Evolutionary conservation across 2,329 filamentous ascomycete genomes (phyloP), one percentile per base, ranked within the genome.

Genomic region (Colletotrichum ledebouriae): DNA sequence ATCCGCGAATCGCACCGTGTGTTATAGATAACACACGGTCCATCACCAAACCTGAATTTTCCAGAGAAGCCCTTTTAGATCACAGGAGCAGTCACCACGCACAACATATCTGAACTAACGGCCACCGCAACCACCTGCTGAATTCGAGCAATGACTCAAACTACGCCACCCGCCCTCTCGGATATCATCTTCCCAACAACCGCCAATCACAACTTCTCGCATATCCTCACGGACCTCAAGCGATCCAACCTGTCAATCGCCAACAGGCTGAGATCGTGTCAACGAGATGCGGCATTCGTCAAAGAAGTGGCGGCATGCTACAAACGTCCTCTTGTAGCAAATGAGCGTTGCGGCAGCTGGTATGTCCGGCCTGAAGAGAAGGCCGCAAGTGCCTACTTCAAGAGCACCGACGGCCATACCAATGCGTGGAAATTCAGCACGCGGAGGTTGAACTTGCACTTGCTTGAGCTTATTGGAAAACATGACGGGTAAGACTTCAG

Each of bases 311-410:
- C 87, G 1, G 76, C 78, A 1, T 83, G 85, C 0, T 88, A 84
- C 65, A 73, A 74, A 3, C 82, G 95, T 1, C 94, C 94, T 0
- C 83, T 98, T 1, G 84, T 98, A 13, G 94, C 95, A 34, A 99
- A 99, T 76, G 94, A 98, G 82, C 88, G 96, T 68, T 98, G 96
- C 78, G 96, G 96, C 0, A 95, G 93, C 79, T 99, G 96, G 96
- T 98, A 98, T 78, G 92, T 98, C 29, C 80, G 84, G 39, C 90
- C 90, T 0, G 78, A 78, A 7, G 75, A 75, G 29, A 96, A 95
- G 79, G 80, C 77, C 1, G 92, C 88, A 37, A 94, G 92, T 72
- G 93, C 92, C 37, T 99, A 98, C 80, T 99, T 98, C 81, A 99
- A 99, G 84, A 97, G 93, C 80, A 99, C 96, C 2, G 96, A 99